Percentiles rank a stretch among this genome's conserved stretches.
These are phyloP conservation scores for Acacia acuminata DNA, from an alignment of 306 rosid species.

Conservation along the genomic window DNA sequence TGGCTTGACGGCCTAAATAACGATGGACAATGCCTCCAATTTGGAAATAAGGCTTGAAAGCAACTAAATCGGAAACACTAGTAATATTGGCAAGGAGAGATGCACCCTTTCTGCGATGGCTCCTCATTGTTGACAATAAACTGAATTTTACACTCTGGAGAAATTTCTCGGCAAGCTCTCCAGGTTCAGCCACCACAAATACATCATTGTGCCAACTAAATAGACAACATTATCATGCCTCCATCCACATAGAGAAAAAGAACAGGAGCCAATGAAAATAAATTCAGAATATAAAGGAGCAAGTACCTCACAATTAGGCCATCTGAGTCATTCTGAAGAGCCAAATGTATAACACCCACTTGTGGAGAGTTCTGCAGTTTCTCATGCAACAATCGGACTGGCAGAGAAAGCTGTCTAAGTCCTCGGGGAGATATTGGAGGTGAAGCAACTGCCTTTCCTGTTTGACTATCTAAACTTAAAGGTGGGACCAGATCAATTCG, in stretches of 20 bases:
- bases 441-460: constrained; percentile 64
- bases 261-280: constrained; percentile 15
- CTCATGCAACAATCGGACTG: constrained; percentile 69
- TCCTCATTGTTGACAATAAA: constrained; percentile 68
- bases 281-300: constrained; percentile 31
- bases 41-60: constrained; percentile 75
- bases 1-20: constrained; percentile 93
- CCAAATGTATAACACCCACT: constrained; percentile 92
- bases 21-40: constrained; percentile 96
- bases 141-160: constrained; percentile 78
- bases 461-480: constrained; percentile 85
- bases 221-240: constrained; percentile 41
- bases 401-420: constrained; percentile 78
- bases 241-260: constrained; percentile 21
- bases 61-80: constrained; percentile 84
- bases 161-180: constrained; percentile 93
- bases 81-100: constrained; percentile 69
- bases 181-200: constrained; percentile 99
- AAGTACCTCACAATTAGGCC: constrained; percentile 85
- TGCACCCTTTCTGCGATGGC: constrained; percentile 65
- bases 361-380: constrained; percentile 90
- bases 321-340: constrained; percentile 82
- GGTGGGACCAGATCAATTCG: constrained; percentile 95
- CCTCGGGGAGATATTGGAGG: constrained; percentile 84
- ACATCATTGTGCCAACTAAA: constrained; percentile 98